Percentiles rank a stretch among this genome's conserved stretches.
Conservation (phyloP, 2,329 filamentous ascomycete species). For the Phoma sp. region DNA sequence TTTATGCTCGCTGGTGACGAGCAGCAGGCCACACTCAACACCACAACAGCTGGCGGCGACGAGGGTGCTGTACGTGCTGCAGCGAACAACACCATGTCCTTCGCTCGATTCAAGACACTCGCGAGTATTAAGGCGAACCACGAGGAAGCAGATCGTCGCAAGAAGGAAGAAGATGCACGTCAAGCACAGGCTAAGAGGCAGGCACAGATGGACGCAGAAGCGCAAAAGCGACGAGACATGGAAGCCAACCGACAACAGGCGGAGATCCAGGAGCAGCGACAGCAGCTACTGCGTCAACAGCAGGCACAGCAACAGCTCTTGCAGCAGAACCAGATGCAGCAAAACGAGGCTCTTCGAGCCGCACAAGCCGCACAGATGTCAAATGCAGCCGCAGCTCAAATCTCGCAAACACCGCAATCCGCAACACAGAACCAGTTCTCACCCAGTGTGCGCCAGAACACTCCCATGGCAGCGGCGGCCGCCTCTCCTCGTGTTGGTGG, state of each 20-base stretch:
- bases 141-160: slow-evolving; percentile 68
- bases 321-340: slow-evolving; percentile 40
- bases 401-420: slow-evolving; percentile 57
- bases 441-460: slow-evolving; percentile 59
- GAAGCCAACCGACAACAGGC: slow-evolving; percentile 41
- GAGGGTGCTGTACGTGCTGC: slow-evolving; percentile 69
- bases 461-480: slow-evolving; percentile 51
- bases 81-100: slow-evolving; percentile 76
- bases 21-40: slow-evolving; percentile 67
- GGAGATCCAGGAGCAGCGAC: slow-evolving; percentile 53
- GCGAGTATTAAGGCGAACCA: slow-evolving; percentile 82
- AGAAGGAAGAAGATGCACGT: slow-evolving; percentile 58
- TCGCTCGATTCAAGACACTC: slow-evolving; percentile 90
- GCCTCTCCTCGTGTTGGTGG: slow-evolving; percentile 50
- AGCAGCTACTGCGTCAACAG: slow-evolving; percentile 57
- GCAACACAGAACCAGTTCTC: slow-evolving; percentile 66
- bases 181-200: slow-evolving; percentile 49
- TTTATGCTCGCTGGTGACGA: slow-evolving; percentile 95
- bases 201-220: slow-evolving; percentile 43
- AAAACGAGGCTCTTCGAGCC: slow-evolving; percentile 48
- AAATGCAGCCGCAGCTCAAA: slow-evolving; percentile 29
- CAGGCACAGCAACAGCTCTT: slow-evolving; percentile 45
- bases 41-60: slow-evolving; percentile 66
- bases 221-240: slow-evolving; percentile 43
- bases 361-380: slow-evolving; percentile 40